These are phyloP conservation scores for Rhodocollybia butyracea DNA, from an alignment of 768 basidiomycete species.

Conservation along the genomic window DNA sequence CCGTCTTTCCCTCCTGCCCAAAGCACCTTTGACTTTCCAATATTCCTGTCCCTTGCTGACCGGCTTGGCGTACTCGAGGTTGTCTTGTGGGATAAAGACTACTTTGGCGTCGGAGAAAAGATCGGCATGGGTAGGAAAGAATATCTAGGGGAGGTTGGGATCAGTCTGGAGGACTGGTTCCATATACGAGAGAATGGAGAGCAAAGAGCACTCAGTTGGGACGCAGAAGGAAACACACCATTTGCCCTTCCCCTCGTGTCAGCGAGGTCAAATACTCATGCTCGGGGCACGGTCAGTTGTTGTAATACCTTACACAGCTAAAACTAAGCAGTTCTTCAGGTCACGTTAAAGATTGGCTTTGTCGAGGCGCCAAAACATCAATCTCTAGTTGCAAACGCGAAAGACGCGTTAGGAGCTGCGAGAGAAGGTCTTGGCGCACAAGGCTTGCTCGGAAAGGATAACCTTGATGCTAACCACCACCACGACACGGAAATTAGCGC, in stretches of 20 bases:
- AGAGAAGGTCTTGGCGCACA: constrained; percentile 57
- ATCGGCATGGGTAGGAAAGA: constrained; percentile 58
- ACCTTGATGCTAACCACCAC: no score
- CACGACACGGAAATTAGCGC: constrained; percentile 49
- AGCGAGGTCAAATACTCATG: constrained; percentile 35
- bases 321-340: no score
- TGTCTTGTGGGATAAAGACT: constrained; percentile 93
- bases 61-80: constrained; percentile 74
- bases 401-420: constrained; percentile 45
- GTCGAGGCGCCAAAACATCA: constrained; percentile 29
- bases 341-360: constrained; percentile 47
- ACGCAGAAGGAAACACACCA: constrained; percentile 68
- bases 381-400: constrained; percentile 40
- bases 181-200: constrained; percentile 17
- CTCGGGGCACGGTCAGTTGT: constrained; percentile 38
- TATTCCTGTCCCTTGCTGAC: constrained; percentile 75
- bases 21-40: constrained; percentile 87
- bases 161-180: constrained; percentile 87
- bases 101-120: constrained; percentile 33
- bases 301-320: no score
- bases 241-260: constrained; percentile 39
- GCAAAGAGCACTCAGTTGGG: constrained; percentile 47
- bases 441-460: constrained; percentile 48
- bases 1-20: constrained; percentile 65
- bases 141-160: constrained; percentile 84